phyloP scores from a whole-genome alignment of 768 basidiomycete genomes.

The Clitopilus hobsonii region DNA sequence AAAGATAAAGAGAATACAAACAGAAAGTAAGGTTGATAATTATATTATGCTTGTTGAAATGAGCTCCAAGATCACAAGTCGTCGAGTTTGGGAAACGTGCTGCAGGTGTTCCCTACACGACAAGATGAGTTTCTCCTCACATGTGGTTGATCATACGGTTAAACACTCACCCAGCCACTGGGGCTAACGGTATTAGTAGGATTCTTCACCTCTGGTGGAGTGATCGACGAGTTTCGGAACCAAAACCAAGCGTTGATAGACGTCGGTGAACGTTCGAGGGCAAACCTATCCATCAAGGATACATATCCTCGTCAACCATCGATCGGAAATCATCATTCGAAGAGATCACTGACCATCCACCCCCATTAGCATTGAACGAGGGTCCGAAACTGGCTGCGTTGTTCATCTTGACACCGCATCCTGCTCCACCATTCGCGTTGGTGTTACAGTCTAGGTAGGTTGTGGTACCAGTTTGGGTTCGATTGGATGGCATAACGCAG shows the following conservation, averaged over 20 bases:
- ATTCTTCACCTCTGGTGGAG: constrained; percentile 36
- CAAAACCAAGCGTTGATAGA: constrained; percentile 65
- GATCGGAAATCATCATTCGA: neutral
- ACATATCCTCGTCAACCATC: neutral
- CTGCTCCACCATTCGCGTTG: constrained; percentile 38
- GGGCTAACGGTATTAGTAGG: constrained; percentile 30
- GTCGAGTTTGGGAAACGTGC: constrained; percentile 57
- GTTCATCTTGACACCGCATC: constrained; percentile 42
- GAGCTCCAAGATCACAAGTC: constrained; percentile 49
- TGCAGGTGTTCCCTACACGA: constrained; percentile 43
- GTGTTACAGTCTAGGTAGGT: neutral
- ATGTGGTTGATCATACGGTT: neutral
- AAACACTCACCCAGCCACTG: constrained; percentile 33
- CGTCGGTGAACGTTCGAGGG: constrained; percentile 42
- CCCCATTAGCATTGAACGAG: constrained; percentile 49
- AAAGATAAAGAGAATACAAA: constrained; percentile 10
- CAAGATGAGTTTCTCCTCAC: neutral
- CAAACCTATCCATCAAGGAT: constrained; percentile 35
- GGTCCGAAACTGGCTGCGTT: constrained; percentile 43
- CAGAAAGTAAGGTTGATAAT: constrained; percentile 51
- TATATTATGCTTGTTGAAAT: constrained; percentile 56
- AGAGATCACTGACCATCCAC: constrained; percentile 46
- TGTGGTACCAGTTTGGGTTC: neutral
- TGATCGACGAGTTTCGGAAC: constrained; percentile 34
- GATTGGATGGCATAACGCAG: neutral